phyloP scores from a whole-genome alignment of 2,329 filamentous ascomycete genomes.

The Penicillium sp. region DNA sequence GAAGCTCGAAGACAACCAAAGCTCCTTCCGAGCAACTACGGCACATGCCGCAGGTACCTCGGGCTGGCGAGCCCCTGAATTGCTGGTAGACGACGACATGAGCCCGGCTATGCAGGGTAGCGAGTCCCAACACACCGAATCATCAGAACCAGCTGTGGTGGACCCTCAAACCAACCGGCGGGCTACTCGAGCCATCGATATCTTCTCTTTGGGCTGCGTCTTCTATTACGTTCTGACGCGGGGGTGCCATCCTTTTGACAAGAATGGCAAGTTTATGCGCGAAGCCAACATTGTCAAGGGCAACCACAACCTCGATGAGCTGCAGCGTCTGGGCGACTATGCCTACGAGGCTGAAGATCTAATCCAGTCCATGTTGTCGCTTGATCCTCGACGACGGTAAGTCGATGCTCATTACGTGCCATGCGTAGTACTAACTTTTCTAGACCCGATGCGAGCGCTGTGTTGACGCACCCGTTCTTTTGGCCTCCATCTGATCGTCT shows the following conservation, averaged over 20 bases:
- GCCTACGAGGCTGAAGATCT: conserved; percentile 80
- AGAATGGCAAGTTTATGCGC: conserved; percentile 85
- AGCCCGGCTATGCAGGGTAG: no score
- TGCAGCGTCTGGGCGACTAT: conserved; percentile 71
- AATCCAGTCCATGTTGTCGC: conserved; percentile 68
- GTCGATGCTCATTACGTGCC: no score
- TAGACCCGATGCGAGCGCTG: conserved; percentile 61
- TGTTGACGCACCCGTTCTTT: conserved; percentile 93
- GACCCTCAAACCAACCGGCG: conserved; percentile 57
- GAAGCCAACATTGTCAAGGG: conserved; percentile 96
- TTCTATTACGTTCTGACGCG: conserved; percentile 98
- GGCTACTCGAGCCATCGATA: conserved; percentile 90
- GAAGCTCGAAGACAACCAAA: conserved; percentile 88
- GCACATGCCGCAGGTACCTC: conserved; percentile 87
- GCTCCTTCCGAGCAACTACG: conserved; percentile 87
- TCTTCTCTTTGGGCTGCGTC: conserved; percentile 93
- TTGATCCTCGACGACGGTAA: conserved; percentile 51
- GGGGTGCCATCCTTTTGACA: conserved; percentile 85
- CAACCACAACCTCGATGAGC: conserved; percentile 60
- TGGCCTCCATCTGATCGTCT: conserved; percentile 85
- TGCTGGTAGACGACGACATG: conserved; percentile 65
- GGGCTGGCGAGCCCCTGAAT: conserved; percentile 91
- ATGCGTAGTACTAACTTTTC: no score
- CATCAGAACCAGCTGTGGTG: conserved; percentile 46
- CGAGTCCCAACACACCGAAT: conserved; percentile 37